Evolutionary conservation across 176 grass and related monocot genomes (phyloP).

Genomic region (Eragrostis curvula): DNA sequence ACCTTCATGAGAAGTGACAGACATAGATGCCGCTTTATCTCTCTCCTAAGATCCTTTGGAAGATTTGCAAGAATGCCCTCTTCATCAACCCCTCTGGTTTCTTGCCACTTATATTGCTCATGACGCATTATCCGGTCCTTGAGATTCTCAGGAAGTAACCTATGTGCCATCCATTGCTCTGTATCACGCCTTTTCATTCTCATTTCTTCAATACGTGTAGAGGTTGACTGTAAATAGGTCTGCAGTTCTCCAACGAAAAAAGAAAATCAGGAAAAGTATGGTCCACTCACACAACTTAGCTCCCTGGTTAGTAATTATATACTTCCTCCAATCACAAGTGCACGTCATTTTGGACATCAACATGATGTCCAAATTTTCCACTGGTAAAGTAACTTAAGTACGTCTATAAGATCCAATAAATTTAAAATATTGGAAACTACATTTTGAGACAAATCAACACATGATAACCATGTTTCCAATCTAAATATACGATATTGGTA

Average conservation of each 20-base stretch:
- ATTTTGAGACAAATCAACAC: background rate
- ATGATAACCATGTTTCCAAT: background rate
- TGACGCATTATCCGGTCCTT: slow-evolving; percentile 83
- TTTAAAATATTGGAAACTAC: background rate
- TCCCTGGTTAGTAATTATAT: slow-evolving; percentile 18
- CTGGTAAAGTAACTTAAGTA: background rate
- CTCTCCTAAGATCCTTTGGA: slow-evolving; percentile 91
- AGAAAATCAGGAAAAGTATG: slow-evolving; percentile 22
- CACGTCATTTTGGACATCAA: background rate
- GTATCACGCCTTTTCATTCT: slow-evolving; percentile 82
- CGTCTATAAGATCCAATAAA: background rate
- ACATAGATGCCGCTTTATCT: slow-evolving; percentile 90
- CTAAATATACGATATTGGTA: background rate
- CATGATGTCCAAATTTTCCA: background rate
- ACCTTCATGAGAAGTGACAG: slow-evolving; percentile 87
- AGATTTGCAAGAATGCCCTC: slow-evolving; percentile 80
- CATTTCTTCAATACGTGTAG: slow-evolving; percentile 89
- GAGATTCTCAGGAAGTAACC: slow-evolving; percentile 82
- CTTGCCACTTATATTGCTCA: slow-evolving; percentile 96
- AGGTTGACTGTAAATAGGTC: slow-evolving; percentile 91
- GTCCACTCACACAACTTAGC: background rate
- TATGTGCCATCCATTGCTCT: slow-evolving; percentile 91
- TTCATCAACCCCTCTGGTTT: slow-evolving; percentile 98
- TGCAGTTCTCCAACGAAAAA: slow-evolving; percentile 39
- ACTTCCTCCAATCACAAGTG: background rate